Evolutionary conservation across 441 rosid genomes (phyloP), one percentile per base, ranked within the genome.

Genomic region (Cnidoscolus chayamansa): DNA sequence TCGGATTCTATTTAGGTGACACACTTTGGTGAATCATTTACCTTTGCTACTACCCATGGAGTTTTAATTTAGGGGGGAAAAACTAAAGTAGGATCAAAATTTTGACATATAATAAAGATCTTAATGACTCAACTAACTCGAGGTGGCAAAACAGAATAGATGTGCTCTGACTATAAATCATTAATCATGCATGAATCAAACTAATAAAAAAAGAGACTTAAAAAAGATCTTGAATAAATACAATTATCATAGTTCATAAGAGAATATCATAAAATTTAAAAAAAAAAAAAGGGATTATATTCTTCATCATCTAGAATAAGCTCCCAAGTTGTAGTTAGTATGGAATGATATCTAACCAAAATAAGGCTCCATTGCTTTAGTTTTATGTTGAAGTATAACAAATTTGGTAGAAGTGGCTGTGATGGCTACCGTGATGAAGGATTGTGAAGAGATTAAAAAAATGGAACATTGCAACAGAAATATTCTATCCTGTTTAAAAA

Each of bases 151-250:
- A 10, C n/a, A 11, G 1, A 47, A 11, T 40, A 6, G 0, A 1
- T 9, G 17, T 56, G 20, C 13, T 13, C 4, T 7, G 7, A 8
- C 64, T 37, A 3, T 57, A 20, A 40, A 69, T 69, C 8, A 3
- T 57, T 12, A 40, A 69, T 69, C 8, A 13, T 60, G 32, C 10
- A 13, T 70, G 32, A 70, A 35, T 25, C 55, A 70, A 60, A 10
- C 30, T 61, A 13, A 31, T 40, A 31, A 17, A 40, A 4, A 70
- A n/a, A 35, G 49, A 4, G 40, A 2, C 61, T 1, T 9, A 0
- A 7, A 20, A 0, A 7, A 20, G 30, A 45, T 12, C 12, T 0
- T 62, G 65, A 35, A 9, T 20, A 3, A 0, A 40, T 40, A 40
- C 6, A 6, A 5, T 40, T 40, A 40, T 2, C 45, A 40, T 40